These are phyloP conservation scores for Auricularia sp. DNA, from an alignment of 768 basidiomycete genomes.

Conservation along the genomic window DNA sequence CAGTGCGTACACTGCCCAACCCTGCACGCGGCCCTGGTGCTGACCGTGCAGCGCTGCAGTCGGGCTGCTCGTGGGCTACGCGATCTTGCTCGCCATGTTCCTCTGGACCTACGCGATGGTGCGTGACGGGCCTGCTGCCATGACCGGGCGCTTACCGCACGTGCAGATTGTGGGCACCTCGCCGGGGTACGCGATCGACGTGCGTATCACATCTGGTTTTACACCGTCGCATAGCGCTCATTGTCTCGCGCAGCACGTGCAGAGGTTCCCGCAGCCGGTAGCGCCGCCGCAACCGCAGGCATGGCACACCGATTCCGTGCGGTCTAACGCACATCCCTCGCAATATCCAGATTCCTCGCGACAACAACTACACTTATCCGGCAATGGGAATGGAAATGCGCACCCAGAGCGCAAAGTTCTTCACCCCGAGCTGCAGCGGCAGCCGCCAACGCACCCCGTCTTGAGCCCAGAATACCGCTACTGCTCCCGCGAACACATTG, in stretches of 20 bases:
- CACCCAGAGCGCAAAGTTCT: conserved; percentile 1
- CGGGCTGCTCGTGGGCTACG: conserved; percentile 53
- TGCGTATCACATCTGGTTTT: conserved; percentile 15
- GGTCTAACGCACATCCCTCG: not conserved
- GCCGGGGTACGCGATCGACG: conserved; percentile 60
- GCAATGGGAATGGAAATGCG: not conserved
- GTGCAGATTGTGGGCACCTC: conserved; percentile 51
- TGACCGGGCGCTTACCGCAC: not conserved
- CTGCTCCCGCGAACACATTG: conserved; percentile 48
- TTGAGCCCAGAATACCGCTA: conserved; percentile 58
- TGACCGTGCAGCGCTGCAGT: conserved; percentile 31
- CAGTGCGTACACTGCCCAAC: conserved; percentile 25
- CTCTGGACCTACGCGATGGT: conserved; percentile 75
- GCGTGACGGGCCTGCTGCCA: conserved; percentile 12
- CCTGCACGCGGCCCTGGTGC: not conserved
- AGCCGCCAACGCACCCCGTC: conserved; percentile 33
- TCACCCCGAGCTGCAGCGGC: conserved; percentile 16
- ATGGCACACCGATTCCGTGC: not conserved
- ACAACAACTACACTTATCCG: not conserved
- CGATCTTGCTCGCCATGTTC: conserved; percentile 55
- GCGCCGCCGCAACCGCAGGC: conserved; percentile 9
- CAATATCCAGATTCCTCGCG: not conserved
- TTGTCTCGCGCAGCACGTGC: conserved; percentile 14
- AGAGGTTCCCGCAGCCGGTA: conserved; percentile 14
- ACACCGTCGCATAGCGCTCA: not conserved